These are phyloP conservation scores for Cenococcum geophilum DNA, from an alignment of 495 filamentous ascomycete genomes.

Conservation along the genomic window DNA sequence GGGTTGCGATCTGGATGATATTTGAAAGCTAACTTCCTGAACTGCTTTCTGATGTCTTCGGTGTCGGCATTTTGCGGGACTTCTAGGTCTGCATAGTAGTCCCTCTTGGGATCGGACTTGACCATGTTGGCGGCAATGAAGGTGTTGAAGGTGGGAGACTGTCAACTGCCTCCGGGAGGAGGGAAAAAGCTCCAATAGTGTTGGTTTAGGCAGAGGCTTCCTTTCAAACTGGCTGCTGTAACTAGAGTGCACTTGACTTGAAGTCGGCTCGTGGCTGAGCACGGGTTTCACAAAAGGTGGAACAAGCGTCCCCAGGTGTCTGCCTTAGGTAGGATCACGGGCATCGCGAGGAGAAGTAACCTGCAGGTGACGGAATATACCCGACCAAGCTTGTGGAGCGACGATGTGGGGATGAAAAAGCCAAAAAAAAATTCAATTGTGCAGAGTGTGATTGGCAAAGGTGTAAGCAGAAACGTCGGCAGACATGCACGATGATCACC, in stretches of 20 bases:
- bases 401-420: background rate
- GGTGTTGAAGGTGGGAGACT: background rate
- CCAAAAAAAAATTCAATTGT: background rate
- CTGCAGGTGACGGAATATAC: too few relatives aligned
- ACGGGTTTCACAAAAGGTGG: background rate
- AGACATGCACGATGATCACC: background rate
- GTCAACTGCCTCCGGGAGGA: background rate
- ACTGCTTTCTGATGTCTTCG: slow-evolving; percentile 78
- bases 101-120: slow-evolving; percentile 39
- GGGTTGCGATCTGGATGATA: slow-evolving; percentile 90
- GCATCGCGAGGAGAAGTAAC: background rate
- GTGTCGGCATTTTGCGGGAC: slow-evolving; percentile 55
- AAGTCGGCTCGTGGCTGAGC: background rate
- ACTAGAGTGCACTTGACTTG: background rate
- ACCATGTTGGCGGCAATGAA: slow-evolving; percentile 30
- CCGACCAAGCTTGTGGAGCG: background rate
- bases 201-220: too few relatives aligned
- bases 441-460: background rate
- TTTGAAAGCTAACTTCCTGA: slow-evolving; percentile 74
- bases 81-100: slow-evolving; percentile 86
- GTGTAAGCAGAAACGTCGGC: background rate
- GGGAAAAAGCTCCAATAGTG: too few relatives aligned
- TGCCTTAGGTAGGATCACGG: background rate
- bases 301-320: background rate
- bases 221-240: too few relatives aligned